Evolutionary conservation across 805 yeast species (phyloP), one percentile per base, ranked within the genome.

Genomic region (Kazachstania kunashirensis): DNA sequence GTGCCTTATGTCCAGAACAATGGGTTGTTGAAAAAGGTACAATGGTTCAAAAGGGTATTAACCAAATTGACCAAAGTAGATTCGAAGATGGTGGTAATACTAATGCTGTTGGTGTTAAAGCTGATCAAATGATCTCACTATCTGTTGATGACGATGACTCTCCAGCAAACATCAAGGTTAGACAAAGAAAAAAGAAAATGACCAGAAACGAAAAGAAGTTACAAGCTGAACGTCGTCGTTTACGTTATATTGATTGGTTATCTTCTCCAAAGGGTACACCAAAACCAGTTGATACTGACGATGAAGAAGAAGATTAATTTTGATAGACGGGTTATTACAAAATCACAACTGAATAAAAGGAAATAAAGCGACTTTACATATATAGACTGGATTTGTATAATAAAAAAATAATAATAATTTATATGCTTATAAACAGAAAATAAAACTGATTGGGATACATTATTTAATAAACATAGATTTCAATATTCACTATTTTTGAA

Each of bases 241-340:
- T 85, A 61, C 79, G 97, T 65, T 83, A 89, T 61, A 70, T 89
- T 37, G 95, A 84, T 52, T 89, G 98, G 98, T 72, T 89, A 57
- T 79, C 79, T 49, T 76, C 94, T 51, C 96, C 98, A 47, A 92
- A 92, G 77, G 98, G 98, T 23, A 92, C 98, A 15, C 97, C 97
- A 49, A 83, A 82, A 59, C 94, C 96, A 5, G 77, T 69, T 21
- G 95, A 92, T 55, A 80, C 96, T 26, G 97, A 92, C 55, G 96
- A 84, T 45, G 97, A 89, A 61, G 62, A 52, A 19, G 59, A 55
- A 30, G 50, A 44, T 29, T 40, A 39, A 13, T 19, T 30, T 26
- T 29, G 24, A 24, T 29, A 23, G 31, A 29, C n/a, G n/a, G n/a
- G 25, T 34, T 14, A 17, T 25, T 15, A n/a, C 15, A 23, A 17